Conservation (phyloP, 2,329 filamentous ascomycete genomes). For the Akanthomyces dipterigenus region DNA sequence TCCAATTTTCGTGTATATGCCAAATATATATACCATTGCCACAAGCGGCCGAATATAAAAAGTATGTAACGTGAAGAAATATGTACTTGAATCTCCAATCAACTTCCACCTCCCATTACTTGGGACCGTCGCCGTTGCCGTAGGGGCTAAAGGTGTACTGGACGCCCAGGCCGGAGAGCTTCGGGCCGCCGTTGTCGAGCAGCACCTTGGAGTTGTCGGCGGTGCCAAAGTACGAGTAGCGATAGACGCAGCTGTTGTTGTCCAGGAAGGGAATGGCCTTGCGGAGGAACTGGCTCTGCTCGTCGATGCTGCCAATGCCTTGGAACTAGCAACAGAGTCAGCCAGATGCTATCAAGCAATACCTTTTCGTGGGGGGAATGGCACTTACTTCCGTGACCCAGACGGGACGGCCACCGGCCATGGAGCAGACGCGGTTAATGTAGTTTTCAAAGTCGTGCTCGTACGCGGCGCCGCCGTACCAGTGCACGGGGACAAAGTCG, state of each 20-base stretch:
- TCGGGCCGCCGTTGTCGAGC: slow-evolving; percentile 11
- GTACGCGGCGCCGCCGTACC: slow-evolving; percentile 34
- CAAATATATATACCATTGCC: too few relatives aligned
- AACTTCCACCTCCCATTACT: neutral
- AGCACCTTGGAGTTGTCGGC: slow-evolving; percentile 17
- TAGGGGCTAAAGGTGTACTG: slow-evolving; percentile 12
- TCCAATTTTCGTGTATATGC: too few relatives aligned
- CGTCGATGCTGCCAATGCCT: slow-evolving; percentile 29
- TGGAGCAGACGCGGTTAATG: slow-evolving; percentile 29
- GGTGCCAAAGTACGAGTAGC: slow-evolving; percentile 32
- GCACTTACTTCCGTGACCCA: slow-evolving; percentile 36
- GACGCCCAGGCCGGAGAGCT: slow-evolving; percentile 3
- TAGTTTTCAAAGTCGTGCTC: slow-evolving; percentile 36
- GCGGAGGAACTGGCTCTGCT: slow-evolving; percentile 32
- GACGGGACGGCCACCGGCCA: slow-evolving; percentile 29
- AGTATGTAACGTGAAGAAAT: neutral
- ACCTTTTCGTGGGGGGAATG: too few relatives aligned
- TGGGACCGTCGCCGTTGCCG: slow-evolving; percentile 6
- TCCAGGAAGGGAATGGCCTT: slow-evolving; percentile 39
- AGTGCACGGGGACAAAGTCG: slow-evolving; percentile 40
- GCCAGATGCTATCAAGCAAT: neutral
- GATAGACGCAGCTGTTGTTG: slow-evolving; percentile 27
- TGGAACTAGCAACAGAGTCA: slow-evolving; percentile 10
- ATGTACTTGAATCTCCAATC: neutral
- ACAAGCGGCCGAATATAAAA: too few relatives aligned